Evolutionary conservation across 164 flowering plant species (phyloP).

Genomic region (Brasenia schreberi): DNA sequence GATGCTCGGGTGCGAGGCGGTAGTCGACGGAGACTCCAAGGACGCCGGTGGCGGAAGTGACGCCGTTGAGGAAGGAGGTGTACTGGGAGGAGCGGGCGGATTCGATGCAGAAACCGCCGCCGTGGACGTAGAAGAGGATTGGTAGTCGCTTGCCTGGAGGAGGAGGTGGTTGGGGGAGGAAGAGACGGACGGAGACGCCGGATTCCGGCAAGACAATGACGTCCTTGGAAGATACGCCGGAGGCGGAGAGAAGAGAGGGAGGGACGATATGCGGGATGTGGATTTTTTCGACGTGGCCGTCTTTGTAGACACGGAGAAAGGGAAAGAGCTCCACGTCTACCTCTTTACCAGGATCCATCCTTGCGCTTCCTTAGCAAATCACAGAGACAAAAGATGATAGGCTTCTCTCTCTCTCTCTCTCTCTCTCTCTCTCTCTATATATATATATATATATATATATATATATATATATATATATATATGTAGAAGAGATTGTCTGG

Average conservation of each 20-base stretch:
- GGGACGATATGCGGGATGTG: constrained; percentile 6
- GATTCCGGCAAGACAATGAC: constrained; percentile 3
- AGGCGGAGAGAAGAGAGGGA: constrained; percentile 8
- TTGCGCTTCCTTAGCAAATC: neutral
- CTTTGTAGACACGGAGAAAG: constrained; percentile 12
- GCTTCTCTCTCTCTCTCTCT: neutral
- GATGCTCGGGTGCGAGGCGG: constrained; percentile 43
- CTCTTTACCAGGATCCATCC: neutral
- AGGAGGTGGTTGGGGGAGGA: constrained; percentile 6
- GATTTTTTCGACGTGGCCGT: constrained; percentile 18
- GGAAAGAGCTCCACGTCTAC: constrained; percentile 2
- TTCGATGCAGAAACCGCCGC: constrained; percentile 39
- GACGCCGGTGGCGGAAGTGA: constrained; percentile 17
- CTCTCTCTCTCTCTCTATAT: too few relatives aligned
- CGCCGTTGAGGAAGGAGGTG: constrained; percentile 16
- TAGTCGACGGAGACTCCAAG: constrained; percentile 40
- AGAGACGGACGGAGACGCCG: constrained; percentile 11
- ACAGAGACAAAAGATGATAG: neutral
- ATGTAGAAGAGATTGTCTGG: too few relatives aligned
- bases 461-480: too few relatives aligned
- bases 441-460: too few relatives aligned
- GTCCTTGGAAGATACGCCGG: constrained; percentile 21
- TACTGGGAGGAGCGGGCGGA: constrained; percentile 23
- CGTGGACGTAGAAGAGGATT: constrained; percentile 42
- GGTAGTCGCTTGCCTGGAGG: constrained; percentile 16